Evolutionary conservation across 2,329 filamentous ascomycete genomes (phyloP), one percentile per base, ranked within the genome.

Genomic region (Penicillium sumatraense): DNA sequence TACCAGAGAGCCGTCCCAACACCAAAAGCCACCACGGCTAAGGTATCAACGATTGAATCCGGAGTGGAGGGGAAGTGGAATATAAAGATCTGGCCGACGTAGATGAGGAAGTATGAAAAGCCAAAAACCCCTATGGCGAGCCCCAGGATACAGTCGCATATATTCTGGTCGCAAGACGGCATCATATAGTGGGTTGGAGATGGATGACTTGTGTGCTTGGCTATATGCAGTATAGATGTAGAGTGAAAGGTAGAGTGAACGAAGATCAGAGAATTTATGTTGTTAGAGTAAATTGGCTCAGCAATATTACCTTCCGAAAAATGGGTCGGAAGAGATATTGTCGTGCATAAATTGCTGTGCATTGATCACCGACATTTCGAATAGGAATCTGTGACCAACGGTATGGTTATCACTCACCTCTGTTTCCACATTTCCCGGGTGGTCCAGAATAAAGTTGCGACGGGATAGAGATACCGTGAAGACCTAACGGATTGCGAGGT

Each of bases 91-190:
- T 38, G 35, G 3, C 42, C 9, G 18, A 35, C 23, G 29, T 49
- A 54, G n/a, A 54, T 21, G 24, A 23, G n/a, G 16, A 49, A 54
- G 20, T 57, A 57, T 20, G 16, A 53, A 20, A 57, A 29, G 13
- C 50, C 45, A 31, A 57, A 47, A 16, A 57, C 31, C 26, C 49
- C 18, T 44, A 53, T 48, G 7, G 26, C 45, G 24, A 26, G 29
- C 31, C 53, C 40, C 33, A 57, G 38, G 36, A 35, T 38, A 23
- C 26, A 44, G 47, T 57, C 54, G 45, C 26, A 36, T 38, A 35
- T 13, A 29, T 29, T 29, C 27, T 29, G 27, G 27, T 13, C 27
- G 2, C 13, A 10, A 13, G 27, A 29, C 3, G 7, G 13, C 27
- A 29, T 29, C 9, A 10, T 29, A 10, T 29, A 8, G 27, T 29